phyloP scores from a whole-genome alignment of 306 rosid species.

The Arachis stenosperma region DNA sequence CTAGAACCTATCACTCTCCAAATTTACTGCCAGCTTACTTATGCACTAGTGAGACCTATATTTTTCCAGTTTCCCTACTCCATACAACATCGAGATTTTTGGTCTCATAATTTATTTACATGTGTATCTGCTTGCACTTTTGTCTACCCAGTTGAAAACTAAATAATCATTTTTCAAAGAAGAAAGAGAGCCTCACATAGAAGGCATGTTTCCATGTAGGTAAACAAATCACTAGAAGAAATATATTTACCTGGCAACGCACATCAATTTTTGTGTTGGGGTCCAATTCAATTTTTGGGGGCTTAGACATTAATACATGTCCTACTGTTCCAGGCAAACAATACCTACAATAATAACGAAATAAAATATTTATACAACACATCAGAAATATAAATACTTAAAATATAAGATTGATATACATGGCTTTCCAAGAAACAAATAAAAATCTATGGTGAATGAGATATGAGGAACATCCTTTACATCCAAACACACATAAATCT shows the following conservation, averaged over 20 bases:
- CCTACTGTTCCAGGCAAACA: conserved; percentile 89
- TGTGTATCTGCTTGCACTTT: conserved; percentile 3
- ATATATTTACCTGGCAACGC: conserved; percentile 76
- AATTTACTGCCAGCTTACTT: background rate
- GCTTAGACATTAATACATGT: conserved; percentile 78
- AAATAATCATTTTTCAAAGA: background rate
- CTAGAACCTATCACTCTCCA: background rate
- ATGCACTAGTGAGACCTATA: background rate
- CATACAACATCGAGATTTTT: background rate
- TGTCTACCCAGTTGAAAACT: background rate
- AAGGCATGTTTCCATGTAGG: background rate
- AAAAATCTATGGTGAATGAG: conserved; percentile 3
- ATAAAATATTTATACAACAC: conserved; percentile 6
- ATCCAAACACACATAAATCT: background rate
- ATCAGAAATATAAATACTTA: background rate
- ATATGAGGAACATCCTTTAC: background rate
- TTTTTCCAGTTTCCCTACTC: background rate
- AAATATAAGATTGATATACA: conserved; percentile 7
- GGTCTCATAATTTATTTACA: conserved; percentile 12
- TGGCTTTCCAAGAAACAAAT: background rate
- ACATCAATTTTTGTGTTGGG: conserved; percentile 68
- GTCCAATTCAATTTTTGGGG: conserved; percentile 74
- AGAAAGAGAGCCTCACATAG: background rate
- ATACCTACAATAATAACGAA: conserved; percentile 55
- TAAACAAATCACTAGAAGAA: conserved; percentile 19